Evolutionary conservation across 2,329 filamentous ascomycete genomes (phyloP), one percentile per base, ranked within the genome.

Genomic region (Podosphaera fusca): DNA sequence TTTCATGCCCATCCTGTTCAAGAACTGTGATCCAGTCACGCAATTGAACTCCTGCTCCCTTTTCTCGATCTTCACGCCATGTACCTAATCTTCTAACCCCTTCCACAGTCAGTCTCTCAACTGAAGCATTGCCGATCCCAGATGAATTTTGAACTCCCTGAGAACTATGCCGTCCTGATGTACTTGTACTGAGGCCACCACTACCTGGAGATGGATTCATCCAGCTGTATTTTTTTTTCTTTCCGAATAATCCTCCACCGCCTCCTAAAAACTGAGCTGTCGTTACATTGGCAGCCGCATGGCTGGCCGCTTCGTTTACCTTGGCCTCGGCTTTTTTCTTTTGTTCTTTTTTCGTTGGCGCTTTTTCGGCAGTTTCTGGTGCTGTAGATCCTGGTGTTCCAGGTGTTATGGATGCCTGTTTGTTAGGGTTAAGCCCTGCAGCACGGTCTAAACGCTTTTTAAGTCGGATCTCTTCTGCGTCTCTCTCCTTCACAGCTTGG

Each of bases 291-390:
- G 90, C 87, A 60, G 83, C 85, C 30, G 82, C 80, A 61, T 90
- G 87, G 61, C 83, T 85, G 58, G 82, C 82, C 21, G 84, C 84
- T 65, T 94, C 87, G 0, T 81, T 84, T 30, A 82, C 78, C 63
- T 85, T 86, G 2, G 75, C 73, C 59, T 87, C 82, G n/a, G 81
- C 78, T 62, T 84, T 76, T 61, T 82, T 84, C 69, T 83, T 87
- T 66, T 84, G 75, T 68, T 95, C 88, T 71, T 95, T 95, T 74
- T 95, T 95, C 3, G 84, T 85, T 55, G 86, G 75, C 2, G 80
- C 75, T 68, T 88, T 90, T 61, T 81, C 78, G 0, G 79, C 75
- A 1, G 73, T 67, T 56, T 84, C 82, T 0, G 81, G 77, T 0
- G 82, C 79, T 47, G 78, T 74, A 1, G 78, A 73, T 4, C 78